Evolutionary conservation across 208 protist genomes (phyloP).

Genomic region (Leishmania mexicana): DNA sequence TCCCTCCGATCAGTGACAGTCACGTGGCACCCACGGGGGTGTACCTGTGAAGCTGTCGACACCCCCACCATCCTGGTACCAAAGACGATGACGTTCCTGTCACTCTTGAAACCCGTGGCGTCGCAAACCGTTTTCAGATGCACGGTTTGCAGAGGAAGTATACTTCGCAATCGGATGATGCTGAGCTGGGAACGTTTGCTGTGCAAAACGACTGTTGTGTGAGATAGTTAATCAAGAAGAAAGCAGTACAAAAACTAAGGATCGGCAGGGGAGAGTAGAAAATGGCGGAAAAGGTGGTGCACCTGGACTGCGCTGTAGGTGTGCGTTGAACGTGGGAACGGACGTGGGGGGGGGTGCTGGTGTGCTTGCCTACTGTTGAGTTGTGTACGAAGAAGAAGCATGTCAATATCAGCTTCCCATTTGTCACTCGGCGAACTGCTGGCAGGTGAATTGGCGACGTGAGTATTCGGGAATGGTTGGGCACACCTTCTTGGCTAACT

Average conservation of each 20-base stretch:
- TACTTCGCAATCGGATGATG: not conserved
- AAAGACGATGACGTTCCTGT: slow-evolving; percentile 24
- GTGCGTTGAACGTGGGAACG: not conserved
- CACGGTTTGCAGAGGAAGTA: not conserved
- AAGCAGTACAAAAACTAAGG: not conserved
- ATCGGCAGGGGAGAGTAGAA: not conserved
- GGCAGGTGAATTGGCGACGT: not conserved
- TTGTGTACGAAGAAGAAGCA: not conserved
- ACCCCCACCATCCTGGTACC: slow-evolving; percentile 30
- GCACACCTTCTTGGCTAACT: no score
- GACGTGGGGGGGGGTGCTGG: not conserved
- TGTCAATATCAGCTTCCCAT: not conserved
- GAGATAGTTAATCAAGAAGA: not conserved
- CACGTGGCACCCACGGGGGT: slow-evolving; percentile 23
- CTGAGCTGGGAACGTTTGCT: not conserved
- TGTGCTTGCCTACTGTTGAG: no score
- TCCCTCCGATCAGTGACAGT: slow-evolving; percentile 25
- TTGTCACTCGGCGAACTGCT: not conserved
- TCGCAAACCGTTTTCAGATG: not conserved
- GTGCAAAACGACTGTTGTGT: not conserved
- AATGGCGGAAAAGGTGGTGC: not conserved
- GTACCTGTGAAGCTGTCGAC: slow-evolving; percentile 24
- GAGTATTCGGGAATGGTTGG: no score
- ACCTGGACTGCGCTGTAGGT: not conserved
- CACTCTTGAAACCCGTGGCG: not conserved